Evolutionary conservation across 192 early-diverging fungal genomes (phyloP).

Genomic region (Coemansia sp.): DNA sequence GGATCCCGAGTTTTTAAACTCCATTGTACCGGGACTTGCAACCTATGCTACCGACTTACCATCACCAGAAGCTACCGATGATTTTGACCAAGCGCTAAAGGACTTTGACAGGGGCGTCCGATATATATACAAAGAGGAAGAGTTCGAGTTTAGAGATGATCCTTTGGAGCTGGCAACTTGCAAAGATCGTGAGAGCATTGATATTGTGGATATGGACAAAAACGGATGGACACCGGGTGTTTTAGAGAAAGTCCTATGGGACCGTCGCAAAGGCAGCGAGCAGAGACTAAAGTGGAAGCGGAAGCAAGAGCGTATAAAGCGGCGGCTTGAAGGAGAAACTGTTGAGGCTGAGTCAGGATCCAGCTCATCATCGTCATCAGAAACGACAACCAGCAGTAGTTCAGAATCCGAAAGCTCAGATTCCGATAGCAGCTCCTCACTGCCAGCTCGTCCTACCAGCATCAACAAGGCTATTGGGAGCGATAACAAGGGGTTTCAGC

Average conservation of each 20-base stretch:
- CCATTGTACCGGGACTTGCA: conserved; percentile 15
- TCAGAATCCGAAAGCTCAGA: conserved; percentile 10
- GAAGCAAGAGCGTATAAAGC: conserved; percentile 13
- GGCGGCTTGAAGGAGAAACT: conserved; percentile 9
- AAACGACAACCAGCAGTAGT: background rate
- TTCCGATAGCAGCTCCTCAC: background rate
- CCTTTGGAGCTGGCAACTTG: background rate
- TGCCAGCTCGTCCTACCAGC: conserved; percentile 4
- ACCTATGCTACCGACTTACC: background rate
- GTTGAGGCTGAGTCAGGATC: conserved; percentile 4
- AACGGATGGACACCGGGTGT: conserved; percentile 38
- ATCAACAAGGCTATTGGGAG: conserved; percentile 42
- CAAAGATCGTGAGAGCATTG: background rate
- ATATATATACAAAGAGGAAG: conserved; percentile 37
- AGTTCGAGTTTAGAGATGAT: conserved; percentile 16
- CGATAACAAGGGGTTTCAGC: conserved; percentile 44
- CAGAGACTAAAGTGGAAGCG: conserved; percentile 24
- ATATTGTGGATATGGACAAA: conserved; percentile 13
- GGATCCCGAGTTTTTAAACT: conserved; percentile 21
- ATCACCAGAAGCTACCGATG: conserved; percentile 10
- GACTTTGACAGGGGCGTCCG: conserved; percentile 31
- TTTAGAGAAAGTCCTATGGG: conserved; percentile 34
- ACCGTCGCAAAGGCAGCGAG: conserved; percentile 21
- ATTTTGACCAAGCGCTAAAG: conserved; percentile 19
- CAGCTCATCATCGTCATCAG: conserved; percentile 6